Conservation (phyloP, 2,329 filamentous ascomycete species). For the Mycogone perniciosa region DNA sequence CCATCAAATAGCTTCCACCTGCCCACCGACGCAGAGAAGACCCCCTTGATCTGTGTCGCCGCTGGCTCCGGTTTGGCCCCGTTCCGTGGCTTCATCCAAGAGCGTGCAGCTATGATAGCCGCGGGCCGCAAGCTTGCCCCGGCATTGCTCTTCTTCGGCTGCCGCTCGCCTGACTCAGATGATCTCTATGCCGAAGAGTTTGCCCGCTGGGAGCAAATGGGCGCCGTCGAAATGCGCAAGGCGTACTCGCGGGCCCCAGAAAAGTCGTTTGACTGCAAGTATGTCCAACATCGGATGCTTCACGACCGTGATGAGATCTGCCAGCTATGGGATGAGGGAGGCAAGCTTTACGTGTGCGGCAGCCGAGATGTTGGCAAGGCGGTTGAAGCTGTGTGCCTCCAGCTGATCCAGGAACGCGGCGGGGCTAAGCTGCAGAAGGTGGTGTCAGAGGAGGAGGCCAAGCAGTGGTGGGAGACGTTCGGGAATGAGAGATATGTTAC, state of each 20-base stretch:
- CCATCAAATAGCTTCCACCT: slow-evolving; percentile 42
- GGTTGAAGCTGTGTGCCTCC: slow-evolving; percentile 35
- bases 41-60: slow-evolving; percentile 45
- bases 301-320: slow-evolving; percentile 30
- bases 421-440: slow-evolving; percentile 25
- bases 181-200: slow-evolving; percentile 55
- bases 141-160: slow-evolving; percentile 61
- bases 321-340: slow-evolving; percentile 35
- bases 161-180: slow-evolving; percentile 48
- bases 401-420: slow-evolving; percentile 28
- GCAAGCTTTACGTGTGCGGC: slow-evolving; percentile 61
- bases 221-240: slow-evolving; percentile 54
- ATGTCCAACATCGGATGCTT: slow-evolving; percentile 41
- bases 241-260: slow-evolving; percentile 47
- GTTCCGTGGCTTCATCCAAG: slow-evolving; percentile 57
- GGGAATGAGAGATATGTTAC: slow-evolving; percentile 52
- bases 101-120: slow-evolving; percentile 47
- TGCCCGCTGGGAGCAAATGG: slow-evolving; percentile 50
- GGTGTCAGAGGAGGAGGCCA: slow-evolving; percentile 33
- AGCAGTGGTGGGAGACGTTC: slow-evolving; percentile 42
- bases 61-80: slow-evolving; percentile 54
- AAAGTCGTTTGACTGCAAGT: slow-evolving; percentile 40
- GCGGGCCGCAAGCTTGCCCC: slow-evolving; percentile 50
- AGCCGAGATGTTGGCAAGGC: slow-evolving; percentile 44
- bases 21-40: slow-evolving; percentile 37